These are phyloP conservation scores for Gaeumannomyces sp. DNA, from an alignment of 2,329 filamentous ascomycete species.

Conservation along the genomic window DNA sequence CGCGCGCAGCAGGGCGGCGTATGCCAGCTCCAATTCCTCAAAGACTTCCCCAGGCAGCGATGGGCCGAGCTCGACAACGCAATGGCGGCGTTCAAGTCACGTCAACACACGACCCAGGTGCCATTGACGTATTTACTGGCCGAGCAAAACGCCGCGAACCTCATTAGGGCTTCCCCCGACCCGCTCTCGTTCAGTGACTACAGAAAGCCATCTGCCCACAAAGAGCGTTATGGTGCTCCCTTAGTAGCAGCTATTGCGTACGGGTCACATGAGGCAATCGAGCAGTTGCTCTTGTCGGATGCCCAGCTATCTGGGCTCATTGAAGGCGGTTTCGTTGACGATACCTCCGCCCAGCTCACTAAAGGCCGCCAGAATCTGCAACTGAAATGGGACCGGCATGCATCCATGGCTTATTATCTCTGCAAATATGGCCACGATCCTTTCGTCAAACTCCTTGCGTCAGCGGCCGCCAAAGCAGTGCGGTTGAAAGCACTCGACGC, in stretches of 20 bases:
- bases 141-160: not conserved
- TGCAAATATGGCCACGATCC: not conserved
- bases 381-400: not conserved
- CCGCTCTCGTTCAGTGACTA: not conserved
- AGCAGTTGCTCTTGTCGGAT: not conserved
- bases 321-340: not conserved
- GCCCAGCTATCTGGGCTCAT: not conserved
- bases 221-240: not conserved
- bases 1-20: conserved; percentile 23
- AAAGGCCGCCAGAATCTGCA: not conserved
- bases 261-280: not conserved
- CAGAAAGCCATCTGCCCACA: no score
- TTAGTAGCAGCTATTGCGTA: not conserved
- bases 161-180: not conserved
- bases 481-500: not conserved
- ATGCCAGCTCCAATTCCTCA: conserved; percentile 26
- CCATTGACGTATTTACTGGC: not conserved
- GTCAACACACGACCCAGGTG: not conserved
- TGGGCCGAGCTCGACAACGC: not conserved
- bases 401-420: not conserved
- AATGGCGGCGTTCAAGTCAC: not conserved
- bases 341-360: not conserved
- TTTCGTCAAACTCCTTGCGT: not conserved
- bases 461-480: not conserved
- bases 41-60: conserved; percentile 17